Evolutionary conservation across 1,284 basidiomycete genomes (phyloP).

Genomic region (Waitea zeae): DNA sequence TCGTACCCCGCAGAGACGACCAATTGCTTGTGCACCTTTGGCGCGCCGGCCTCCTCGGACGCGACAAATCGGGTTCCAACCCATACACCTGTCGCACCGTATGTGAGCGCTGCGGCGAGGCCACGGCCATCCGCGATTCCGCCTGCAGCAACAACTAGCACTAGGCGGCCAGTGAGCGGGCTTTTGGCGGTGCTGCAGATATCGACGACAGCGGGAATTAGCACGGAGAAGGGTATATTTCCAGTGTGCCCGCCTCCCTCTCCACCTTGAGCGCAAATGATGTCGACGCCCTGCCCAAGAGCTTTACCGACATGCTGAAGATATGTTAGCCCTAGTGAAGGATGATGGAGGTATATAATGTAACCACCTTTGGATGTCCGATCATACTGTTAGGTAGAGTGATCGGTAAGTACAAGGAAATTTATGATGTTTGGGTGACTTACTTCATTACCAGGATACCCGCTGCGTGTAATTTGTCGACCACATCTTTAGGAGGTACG

Average conservation of each 20-base stretch:
- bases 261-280: constrained; percentile 73
- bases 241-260: constrained; percentile 71
- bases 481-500: constrained; percentile 68
- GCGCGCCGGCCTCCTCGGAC: constrained; percentile 64
- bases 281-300: constrained; percentile 45
- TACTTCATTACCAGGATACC: constrained; percentile 77
- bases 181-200: constrained; percentile 43
- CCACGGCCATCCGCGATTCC: constrained; percentile 75
- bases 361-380: constrained; percentile 82
- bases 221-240: constrained; percentile 54
- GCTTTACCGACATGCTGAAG: not conserved
- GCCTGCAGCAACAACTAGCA: constrained; percentile 70
- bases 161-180: constrained; percentile 60
- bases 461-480: constrained; percentile 66
- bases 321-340: too few relatives aligned
- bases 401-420: constrained; percentile 5
- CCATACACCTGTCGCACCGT: constrained; percentile 11
- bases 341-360: too few relatives aligned
- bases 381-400: constrained; percentile 57
- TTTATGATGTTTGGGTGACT: constrained; percentile 10
- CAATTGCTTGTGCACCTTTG: constrained; percentile 64
- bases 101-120: constrained; percentile 65
- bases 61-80: constrained; percentile 88
- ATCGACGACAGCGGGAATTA: constrained; percentile 69
- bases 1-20: constrained; percentile 50